These are phyloP conservation scores for Zizania palustris DNA, from an alignment of 202 grass and related monocot species.

Conservation along the genomic window DNA sequence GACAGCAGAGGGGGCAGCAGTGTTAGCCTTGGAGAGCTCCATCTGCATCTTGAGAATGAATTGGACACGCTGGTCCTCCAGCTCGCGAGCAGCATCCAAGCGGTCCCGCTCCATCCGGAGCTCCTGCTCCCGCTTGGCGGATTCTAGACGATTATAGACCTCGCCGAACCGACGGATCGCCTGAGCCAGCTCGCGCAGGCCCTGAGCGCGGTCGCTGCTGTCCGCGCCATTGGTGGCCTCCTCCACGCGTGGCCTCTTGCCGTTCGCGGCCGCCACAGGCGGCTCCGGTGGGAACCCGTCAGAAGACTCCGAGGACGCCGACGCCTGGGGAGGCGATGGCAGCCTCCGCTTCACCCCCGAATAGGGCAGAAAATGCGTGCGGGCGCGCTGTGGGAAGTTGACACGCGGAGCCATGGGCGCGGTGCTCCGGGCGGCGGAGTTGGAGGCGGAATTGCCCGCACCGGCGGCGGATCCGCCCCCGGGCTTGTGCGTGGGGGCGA, in stretches of 20 bases:
- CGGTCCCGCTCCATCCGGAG: conserved; percentile 79
- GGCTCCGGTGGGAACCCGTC: conserved; percentile 86
- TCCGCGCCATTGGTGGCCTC: conserved; percentile 41
- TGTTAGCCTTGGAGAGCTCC: conserved; percentile 66
- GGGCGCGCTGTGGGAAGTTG: conserved; percentile 71
- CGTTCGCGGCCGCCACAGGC: conserved; percentile 44
- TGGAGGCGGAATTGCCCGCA: conserved; percentile 36
- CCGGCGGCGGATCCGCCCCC: neutral
- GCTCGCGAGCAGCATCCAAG: conserved; percentile 56
- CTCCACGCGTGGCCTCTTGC: conserved; percentile 46
- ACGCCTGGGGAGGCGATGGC: conserved; percentile 47
- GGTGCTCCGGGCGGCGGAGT: conserved; percentile 40
- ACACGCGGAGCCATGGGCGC: conserved; percentile 41
- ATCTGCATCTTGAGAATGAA: conserved; percentile 91
- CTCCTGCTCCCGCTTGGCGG: conserved; percentile 70
- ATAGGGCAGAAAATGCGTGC: conserved; percentile 39
- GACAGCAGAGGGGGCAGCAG: neutral
- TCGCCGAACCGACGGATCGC: conserved; percentile 74
- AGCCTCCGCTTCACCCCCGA: conserved; percentile 47
- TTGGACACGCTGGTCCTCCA: conserved; percentile 79
- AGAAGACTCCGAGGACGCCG: conserved; percentile 77
- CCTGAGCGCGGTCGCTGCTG: conserved; percentile 43
- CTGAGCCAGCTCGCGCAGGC: conserved; percentile 60
- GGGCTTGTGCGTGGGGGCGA: conserved; percentile 55
- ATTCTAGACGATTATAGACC: conserved; percentile 76